Evolutionary conservation across 441 rosid species (phyloP).

Genomic region (Croton laevigatus): DNA sequence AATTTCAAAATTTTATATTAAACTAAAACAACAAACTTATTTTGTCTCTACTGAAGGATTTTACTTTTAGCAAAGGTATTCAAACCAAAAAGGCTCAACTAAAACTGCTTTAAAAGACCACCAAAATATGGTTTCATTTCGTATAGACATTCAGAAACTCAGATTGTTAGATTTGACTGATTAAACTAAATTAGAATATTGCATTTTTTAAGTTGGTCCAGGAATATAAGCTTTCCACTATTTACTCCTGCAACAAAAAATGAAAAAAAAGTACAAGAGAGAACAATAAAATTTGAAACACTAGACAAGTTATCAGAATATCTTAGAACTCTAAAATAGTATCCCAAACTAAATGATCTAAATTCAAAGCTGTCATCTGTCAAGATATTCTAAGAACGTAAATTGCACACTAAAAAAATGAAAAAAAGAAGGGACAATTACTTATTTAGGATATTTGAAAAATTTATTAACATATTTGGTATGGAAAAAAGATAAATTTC

Average conservation of each 20-base stretch:
- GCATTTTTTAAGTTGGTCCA: neutral
- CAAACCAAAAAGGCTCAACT: conserved; percentile 10
- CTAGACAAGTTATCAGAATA: neutral
- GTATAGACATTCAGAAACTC: neutral
- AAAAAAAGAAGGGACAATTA: no score
- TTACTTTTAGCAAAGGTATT: neutral
- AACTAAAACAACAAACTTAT: neutral
- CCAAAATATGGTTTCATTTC: neutral
- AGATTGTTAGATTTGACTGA: neutral
- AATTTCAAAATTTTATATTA: neutral
- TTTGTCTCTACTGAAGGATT: neutral
- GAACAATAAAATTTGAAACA: neutral
- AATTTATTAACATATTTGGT: no score
- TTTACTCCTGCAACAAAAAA: neutral
- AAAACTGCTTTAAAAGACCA: neutral
- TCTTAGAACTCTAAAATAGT: neutral
- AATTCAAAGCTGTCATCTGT: neutral
- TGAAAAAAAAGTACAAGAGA: neutral
- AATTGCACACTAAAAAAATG: neutral
- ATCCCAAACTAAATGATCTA: neutral
- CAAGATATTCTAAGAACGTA: neutral
- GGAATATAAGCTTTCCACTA: neutral
- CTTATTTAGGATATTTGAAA: no score
- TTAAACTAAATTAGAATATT: neutral
- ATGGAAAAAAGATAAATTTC: no score